A percentile compares a stretch with the other conserved stretches of the same genome.
Evolutionary conservation across 768 basidiomycete genomes (phyloP).

Genomic region (Paxillus rubicundulus): DNA sequence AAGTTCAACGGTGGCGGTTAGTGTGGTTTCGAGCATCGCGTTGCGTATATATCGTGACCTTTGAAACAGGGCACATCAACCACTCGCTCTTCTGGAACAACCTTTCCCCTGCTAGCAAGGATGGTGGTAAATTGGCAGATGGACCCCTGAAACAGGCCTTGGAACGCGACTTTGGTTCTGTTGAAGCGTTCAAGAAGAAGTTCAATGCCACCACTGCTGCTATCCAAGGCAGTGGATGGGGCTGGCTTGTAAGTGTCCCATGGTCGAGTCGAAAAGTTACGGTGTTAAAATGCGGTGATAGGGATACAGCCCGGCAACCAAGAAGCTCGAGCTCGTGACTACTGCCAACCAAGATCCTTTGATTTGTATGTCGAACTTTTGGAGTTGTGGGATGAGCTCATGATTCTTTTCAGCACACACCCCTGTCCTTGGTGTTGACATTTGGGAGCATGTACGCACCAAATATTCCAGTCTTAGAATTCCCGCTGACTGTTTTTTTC

Average conservation of each 20-base stretch:
- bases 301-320: slow-evolving; percentile 66
- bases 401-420: slow-evolving; percentile 56
- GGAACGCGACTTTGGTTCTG: slow-evolving; percentile 78
- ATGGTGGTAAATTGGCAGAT: slow-evolving; percentile 61
- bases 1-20: slow-evolving; percentile 97
- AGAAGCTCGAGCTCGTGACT: slow-evolving; percentile 86
- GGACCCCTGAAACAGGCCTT: slow-evolving; percentile 77
- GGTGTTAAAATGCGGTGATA: slow-evolving; percentile 23
- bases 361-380: slow-evolving; percentile 40
- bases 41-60: not conserved
- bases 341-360: slow-evolving; percentile 97
- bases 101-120: slow-evolving; percentile 67
- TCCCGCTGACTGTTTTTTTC: slow-evolving; percentile 6
- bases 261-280: not conserved
- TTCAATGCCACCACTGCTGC: slow-evolving; percentile 87
- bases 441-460: slow-evolving; percentile 86
- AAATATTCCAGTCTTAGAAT: slow-evolving; percentile 4
- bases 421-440: slow-evolving; percentile 93
- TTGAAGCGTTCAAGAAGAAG: slow-evolving; percentile 82
- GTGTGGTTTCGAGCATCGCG: slow-evolving; percentile 7
- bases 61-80: slow-evolving; percentile 76
- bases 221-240: slow-evolving; percentile 98
- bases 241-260: slow-evolving; percentile 73
- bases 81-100: slow-evolving; percentile 98
- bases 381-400: slow-evolving; percentile 8